These are phyloP conservation scores for Zygnema circumcarinatum DNA, from an alignment of 139 green algal species.

Conservation along the genomic window DNA sequence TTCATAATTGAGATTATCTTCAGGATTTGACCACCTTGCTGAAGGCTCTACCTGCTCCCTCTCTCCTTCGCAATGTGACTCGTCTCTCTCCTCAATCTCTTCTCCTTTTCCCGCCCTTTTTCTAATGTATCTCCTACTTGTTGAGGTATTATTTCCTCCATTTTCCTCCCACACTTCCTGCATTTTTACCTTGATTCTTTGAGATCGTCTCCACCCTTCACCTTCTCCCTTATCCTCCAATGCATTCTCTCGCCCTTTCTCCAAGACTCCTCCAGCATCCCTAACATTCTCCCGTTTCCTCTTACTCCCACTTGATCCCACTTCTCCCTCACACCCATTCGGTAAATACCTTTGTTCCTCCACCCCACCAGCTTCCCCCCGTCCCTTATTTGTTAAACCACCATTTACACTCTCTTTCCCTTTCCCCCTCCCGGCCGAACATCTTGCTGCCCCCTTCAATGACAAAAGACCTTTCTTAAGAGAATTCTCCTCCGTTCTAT, in stretches of 20 bases:
- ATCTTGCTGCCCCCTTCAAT: not conserved
- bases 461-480: constrained; percentile 1
- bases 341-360: not conserved
- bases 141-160: not conserved
- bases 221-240: not conserved
- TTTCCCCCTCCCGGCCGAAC: not conserved
- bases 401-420: constrained; percentile 19
- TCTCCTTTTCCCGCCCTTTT: not conserved
- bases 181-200: not conserved
- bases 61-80: not conserved
- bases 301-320: constrained; percentile 11
- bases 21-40: too few relatives aligned
- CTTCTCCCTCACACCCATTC: constrained; percentile 2
- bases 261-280: not conserved
- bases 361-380: not conserved
- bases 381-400: not conserved
- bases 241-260: not conserved
- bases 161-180: not conserved
- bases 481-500: not conserved
- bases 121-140: not conserved
- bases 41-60: not conserved
- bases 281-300: constrained; percentile 13
- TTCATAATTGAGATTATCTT: too few relatives aligned
- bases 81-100: not conserved
- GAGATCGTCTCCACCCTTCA: not conserved